Base-by-base conservation (phyloP, 169 alveolate genomes). In the Theileria parva region DNA sequence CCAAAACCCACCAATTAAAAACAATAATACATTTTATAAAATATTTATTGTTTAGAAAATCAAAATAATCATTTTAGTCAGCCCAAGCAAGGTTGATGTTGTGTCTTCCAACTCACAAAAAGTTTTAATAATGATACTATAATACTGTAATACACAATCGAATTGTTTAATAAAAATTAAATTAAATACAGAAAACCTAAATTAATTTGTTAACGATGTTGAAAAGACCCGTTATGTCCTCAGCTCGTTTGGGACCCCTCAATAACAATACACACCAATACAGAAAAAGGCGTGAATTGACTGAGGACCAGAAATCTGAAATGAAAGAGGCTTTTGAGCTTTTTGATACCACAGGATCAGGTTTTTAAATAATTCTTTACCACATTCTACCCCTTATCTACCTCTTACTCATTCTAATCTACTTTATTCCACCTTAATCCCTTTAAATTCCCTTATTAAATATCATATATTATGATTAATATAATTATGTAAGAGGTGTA, bases 241-340 rank as follows among this genome's bases (percentile, higher is more conserved):
- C 51, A 21, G 15, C 27, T 65, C 74, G 74, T 44, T 9, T 65
- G 25, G 27, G 44, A 19, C 51, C 74, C 30, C 51, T 65, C 30
- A 57, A 57, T 57, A 65, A n/a, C 57, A 37, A 32, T 25, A 65
- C 85, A 84, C 32, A 65, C 39, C 27, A n/a, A 70, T 70, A 25
- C 17, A 86, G 77, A 61, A 86, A 77, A 76, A 72, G 94, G 69
- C 81, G 85, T 37, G 98, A 96, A 85, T 84, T 95, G 57, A 92
- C 96, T 25, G 98, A 96, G 66, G 98, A 96, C 80, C 98, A 96
- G 86, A 93, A 94, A 71, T 92, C 95, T 68, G 99, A 97, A 86
- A 95, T 97, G 37, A 97, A 96, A 83, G 99, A 97, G 74, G 99
- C 99, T 9, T 97, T 97, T 86, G 99, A 97, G 84, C 88, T 97